Conservation (phyloP, 108 stramenopile genomes). For the Chaetoceros tenuissimus region DNA sequence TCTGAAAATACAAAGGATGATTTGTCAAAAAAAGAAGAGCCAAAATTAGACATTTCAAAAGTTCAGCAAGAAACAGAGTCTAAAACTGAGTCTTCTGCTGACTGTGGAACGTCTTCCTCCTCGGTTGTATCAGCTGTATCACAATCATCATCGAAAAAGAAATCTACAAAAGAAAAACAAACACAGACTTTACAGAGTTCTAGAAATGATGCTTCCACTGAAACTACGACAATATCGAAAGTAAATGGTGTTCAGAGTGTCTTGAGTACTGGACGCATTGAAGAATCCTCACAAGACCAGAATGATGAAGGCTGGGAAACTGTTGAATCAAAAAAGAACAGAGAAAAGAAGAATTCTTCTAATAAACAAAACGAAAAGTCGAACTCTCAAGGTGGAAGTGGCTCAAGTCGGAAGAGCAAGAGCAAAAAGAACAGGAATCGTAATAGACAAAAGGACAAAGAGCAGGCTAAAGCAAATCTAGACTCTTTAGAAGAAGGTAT, state of each 20-base stretch:
- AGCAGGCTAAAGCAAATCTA: neutral
- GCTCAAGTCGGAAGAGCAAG: constrained; percentile 11
- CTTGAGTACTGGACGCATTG: neutral
- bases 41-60: too few relatives aligned
- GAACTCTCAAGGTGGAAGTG: constrained; percentile 5
- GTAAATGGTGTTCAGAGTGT: neutral
- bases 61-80: too few relatives aligned
- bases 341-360: constrained; percentile 19
- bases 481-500: constrained; percentile 1
- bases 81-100: neutral
- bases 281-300: constrained; percentile 10
- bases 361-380: constrained; percentile 7
- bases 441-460: constrained; percentile 13
- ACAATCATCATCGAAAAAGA: neutral
- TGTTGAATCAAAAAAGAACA: constrained; percentile 40
- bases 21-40: neutral
- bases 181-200: constrained; percentile 1
- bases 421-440: constrained; percentile 24
- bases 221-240: neutral
- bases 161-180: neutral
- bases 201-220: neutral
- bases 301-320: constrained; percentile 62
- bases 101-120: neutral
- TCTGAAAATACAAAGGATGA: neutral
- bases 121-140: neutral